These are phyloP conservation scores for Kluyveromyces dobzhanskii DNA, from an alignment of 805 yeast species.

Conservation along the genomic window DNA sequence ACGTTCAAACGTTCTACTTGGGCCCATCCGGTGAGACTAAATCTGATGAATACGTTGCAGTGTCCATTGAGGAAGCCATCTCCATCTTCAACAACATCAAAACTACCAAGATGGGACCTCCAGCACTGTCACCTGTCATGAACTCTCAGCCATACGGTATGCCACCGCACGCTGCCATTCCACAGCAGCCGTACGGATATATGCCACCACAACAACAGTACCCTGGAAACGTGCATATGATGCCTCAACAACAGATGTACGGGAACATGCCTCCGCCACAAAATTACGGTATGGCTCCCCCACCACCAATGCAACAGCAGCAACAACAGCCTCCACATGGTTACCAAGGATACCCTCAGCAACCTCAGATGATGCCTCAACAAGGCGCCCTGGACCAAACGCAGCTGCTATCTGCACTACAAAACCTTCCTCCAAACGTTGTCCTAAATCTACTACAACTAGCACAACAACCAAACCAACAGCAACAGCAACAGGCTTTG, in stretches of 20 bases:
- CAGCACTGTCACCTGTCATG: constrained; percentile 10
- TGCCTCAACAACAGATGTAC: constrained; percentile 12
- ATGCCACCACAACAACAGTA: constrained; percentile 1
- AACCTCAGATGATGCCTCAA: constrained; percentile 20
- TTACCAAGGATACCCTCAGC: constrained; percentile 15
- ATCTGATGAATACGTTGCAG: constrained; percentile 73
- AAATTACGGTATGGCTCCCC: constrained; percentile 12
- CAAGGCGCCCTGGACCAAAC: constrained; percentile 25
- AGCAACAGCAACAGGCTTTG: constrained; percentile 23
- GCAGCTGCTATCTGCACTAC: constrained; percentile 27
- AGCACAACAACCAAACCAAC: constrained; percentile 29
- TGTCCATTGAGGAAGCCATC: constrained; percentile 60
- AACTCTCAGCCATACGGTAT: constrained; percentile 11
- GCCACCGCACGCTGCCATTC: constrained; percentile 11
- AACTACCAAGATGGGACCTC: constrained; percentile 13
- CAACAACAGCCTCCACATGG: constrained; percentile 14
- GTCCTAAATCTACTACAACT: constrained; percentile 24
- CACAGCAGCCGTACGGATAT: constrained; percentile 12
- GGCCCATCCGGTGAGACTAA: constrained; percentile 64
- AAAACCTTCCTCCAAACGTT: constrained; percentile 29
- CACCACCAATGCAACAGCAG: constrained; percentile 16
- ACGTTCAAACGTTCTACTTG: constrained; percentile 64
- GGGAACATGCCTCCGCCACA: constrained; percentile 10
- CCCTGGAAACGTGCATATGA: constrained; percentile 1
- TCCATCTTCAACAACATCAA: constrained; percentile 29